phyloP scores from a whole-genome alignment of 2,329 filamentous ascomycete genomes.

The Penicillium brasilianum region DNA sequence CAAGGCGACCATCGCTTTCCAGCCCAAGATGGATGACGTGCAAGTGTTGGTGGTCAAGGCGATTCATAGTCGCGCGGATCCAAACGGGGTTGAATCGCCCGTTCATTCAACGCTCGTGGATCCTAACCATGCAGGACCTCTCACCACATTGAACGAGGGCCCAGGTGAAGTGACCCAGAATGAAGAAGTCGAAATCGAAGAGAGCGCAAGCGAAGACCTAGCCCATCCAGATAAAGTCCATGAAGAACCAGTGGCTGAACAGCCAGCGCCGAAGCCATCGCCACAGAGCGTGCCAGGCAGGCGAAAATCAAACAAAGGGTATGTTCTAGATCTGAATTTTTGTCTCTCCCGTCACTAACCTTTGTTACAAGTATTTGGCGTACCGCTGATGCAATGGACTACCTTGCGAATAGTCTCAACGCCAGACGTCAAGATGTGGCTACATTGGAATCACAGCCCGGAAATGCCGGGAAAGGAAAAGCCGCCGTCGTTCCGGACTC shows the following conservation, averaged over 20 bases:
- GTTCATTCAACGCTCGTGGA: not conserved
- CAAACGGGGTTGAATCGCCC: not conserved
- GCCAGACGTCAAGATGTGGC: not conserved
- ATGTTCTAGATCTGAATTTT: not conserved
- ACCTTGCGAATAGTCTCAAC: not conserved
- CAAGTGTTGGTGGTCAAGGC: not conserved
- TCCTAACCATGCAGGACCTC: not conserved
- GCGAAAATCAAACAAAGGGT: conserved; percentile 5
- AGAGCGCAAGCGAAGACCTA: not conserved
- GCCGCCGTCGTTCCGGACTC: not conserved
- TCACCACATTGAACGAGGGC: not conserved
- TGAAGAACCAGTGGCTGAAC: not conserved
- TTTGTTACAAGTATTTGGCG: not conserved
- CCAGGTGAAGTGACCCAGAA: not conserved
- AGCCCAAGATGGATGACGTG: conserved; percentile 50
- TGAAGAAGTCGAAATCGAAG: not conserved
- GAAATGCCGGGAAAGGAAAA: not conserved
- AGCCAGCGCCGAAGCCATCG: not conserved
- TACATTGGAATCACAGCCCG: not conserved
- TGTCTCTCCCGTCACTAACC: not conserved
- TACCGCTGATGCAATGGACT: not conserved
- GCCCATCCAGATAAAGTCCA: not conserved
- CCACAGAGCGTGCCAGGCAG: not conserved
- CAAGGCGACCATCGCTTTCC: conserved; percentile 44
- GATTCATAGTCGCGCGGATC: not conserved